These are phyloP conservation scores for Aaosphaeria pasadenensis DNA, from an alignment of 2,329 filamentous ascomycete species.

Conservation along the genomic window DNA sequence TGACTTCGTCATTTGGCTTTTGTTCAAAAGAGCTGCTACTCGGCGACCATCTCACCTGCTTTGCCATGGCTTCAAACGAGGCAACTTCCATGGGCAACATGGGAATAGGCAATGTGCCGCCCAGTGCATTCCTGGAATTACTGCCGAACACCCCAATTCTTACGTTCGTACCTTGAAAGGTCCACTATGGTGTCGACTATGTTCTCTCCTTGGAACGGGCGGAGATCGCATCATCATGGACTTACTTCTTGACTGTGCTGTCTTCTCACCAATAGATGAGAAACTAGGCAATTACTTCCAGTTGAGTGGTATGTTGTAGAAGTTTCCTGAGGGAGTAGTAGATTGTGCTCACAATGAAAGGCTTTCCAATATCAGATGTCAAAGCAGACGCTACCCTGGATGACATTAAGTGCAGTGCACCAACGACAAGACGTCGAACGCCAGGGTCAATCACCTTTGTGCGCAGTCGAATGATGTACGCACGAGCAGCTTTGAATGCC, in stretches of 20 bases:
- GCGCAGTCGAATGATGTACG: conserved; percentile 83
- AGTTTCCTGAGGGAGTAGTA: no score
- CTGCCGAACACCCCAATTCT: conserved; percentile 63
- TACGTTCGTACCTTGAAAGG: conserved; percentile 67
- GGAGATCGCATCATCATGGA: conserved; percentile 76
- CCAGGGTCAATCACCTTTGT: conserved; percentile 69
- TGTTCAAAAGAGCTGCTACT: conserved; percentile 62
- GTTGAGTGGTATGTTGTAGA: conserved; percentile 62
- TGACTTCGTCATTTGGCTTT: conserved; percentile 62
- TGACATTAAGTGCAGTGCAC: neutral
- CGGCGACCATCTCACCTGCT: conserved; percentile 69
- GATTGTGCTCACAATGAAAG: conserved; percentile 26
- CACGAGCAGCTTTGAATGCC: conserved; percentile 67
- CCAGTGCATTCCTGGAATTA: conserved; percentile 63
- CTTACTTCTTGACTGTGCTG: conserved; percentile 71
- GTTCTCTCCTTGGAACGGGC: conserved; percentile 69
- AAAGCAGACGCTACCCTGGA: conserved; percentile 7
- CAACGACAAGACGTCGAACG: conserved; percentile 8
- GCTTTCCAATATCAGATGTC: conserved; percentile 52
- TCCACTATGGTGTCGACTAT: conserved; percentile 70
- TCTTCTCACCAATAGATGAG: conserved; percentile 65
- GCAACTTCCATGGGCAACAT: conserved; percentile 25
- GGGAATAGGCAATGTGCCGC: conserved; percentile 31
- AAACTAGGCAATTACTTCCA: conserved; percentile 70
- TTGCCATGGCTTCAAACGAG: conserved; percentile 74